Base-by-base conservation (phyloP, 1,284 basidiomycete species). In the Mycosarcoma mackinlayi region DNA sequence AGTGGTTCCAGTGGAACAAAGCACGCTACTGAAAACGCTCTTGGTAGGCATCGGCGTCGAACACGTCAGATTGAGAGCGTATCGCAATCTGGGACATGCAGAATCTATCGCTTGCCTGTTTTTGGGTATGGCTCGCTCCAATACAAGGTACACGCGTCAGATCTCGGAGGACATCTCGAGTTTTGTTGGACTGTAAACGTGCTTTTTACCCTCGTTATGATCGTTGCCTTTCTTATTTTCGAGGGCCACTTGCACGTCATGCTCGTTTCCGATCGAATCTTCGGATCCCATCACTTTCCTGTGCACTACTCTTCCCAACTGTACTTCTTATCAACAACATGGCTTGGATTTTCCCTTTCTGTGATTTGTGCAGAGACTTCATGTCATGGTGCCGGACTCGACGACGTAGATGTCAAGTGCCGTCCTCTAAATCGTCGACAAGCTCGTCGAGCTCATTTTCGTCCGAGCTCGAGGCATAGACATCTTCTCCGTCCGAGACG, bases 21-120 rank as follows among this genome's bases (percentile, higher is more conserved):
- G 79, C 9, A 79, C 79, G 8, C 75, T 84, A 53, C 77, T 85
- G 38, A 78, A 80, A 27, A 84, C 84, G 27, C 61, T 84, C 8
- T 75, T 85, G 0, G 73, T 79, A 4, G 84, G 84, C 2, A 70
- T 84, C n/a, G 84, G 83, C 14, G 75, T 85, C 3, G 51, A 76
- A 0, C 67, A 80, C n/a, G 78, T 82, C 8, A 58, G 68, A 14
- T 63, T 85, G 35, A 64, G 80, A 37, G 82, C 83, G 23, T 84
- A 83, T 54, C 53, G 80, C 14, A 73, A 80, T 11, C 51, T 84
- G 13, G 78, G 76, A 0, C 84, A 84, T 67, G 77, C 77, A 31
- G 84, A 84, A 51, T 55, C 75, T 14, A 53, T 83, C 8, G 77
- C 78, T 27, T 74, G 72, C 35, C 58, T 84, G 30, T 79, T 78